Evolutionary conservation across 352 stramenopile species (phyloP).

Genomic region (Phytopythium sindhum): DNA sequence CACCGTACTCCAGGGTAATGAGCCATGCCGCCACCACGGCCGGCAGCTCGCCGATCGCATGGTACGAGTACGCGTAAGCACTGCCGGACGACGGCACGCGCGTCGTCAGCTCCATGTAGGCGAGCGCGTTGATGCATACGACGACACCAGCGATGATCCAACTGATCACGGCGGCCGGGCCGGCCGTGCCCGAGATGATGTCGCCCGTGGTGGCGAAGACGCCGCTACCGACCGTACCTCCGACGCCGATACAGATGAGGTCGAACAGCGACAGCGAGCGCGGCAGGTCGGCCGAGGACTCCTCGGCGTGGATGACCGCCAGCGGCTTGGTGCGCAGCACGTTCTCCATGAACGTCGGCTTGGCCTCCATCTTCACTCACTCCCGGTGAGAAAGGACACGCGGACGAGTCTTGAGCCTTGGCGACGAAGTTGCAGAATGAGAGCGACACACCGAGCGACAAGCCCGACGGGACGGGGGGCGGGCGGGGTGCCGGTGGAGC

Average conservation of each 20-base stretch:
- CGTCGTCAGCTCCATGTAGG: constrained; percentile 81
- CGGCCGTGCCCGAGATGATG: constrained; percentile 69
- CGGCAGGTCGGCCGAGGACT: constrained; percentile 36
- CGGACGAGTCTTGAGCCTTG: not conserved
- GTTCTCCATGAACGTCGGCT: constrained; percentile 18
- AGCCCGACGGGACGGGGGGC: not conserved
- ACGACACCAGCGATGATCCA: constrained; percentile 82
- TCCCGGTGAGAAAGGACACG: not conserved
- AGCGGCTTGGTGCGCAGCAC: constrained; percentile 47
- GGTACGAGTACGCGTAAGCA: constrained; percentile 89
- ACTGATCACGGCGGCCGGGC: constrained; percentile 74
- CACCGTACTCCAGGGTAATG: constrained; percentile 86
- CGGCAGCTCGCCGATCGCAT: constrained; percentile 83
- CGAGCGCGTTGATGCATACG: constrained; percentile 73
- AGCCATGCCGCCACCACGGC: constrained; percentile 76
- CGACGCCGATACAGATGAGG: constrained; percentile 79
- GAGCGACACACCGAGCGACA: not conserved
- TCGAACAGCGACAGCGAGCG: constrained; percentile 66
- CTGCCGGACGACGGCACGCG: constrained; percentile 77
- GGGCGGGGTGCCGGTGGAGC: not conserved
- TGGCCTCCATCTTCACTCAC: no score
- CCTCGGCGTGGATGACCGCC: constrained; percentile 45
- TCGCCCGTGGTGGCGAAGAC: constrained; percentile 50
- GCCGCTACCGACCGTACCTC: constrained; percentile 57
- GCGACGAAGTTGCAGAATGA: constrained; percentile 1